Conservation (phyloP, 306 rosid genomes). For the Sechiopsis laciniata region DNA sequence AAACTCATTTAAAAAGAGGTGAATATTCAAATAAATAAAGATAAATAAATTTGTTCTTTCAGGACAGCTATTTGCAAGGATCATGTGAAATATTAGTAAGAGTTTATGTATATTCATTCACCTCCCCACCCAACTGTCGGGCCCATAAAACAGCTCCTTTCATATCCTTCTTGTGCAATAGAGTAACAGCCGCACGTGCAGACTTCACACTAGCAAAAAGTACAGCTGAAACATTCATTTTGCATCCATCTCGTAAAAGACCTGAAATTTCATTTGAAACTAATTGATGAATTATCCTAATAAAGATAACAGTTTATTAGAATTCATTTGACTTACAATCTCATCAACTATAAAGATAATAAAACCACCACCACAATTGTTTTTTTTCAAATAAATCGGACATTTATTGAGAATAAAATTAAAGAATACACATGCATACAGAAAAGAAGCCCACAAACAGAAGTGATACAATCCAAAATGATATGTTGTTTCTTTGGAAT, state of each 20-base stretch:
- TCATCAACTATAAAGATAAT: not conserved
- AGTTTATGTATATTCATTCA: conserved; percentile 29
- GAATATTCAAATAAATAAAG: not conserved
- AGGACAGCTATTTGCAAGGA: not conserved
- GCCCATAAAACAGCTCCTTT: conserved; percentile 80
- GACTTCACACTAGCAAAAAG: conserved; percentile 83
- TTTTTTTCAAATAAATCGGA: too few species aligned
- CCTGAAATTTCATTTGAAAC: conserved; percentile 40
- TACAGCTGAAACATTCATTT: conserved; percentile 75
- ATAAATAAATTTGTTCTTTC: not conserved
- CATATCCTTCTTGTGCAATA: conserved; percentile 59
- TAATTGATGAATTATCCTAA: conserved; percentile 14
- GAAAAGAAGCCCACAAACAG: not conserved
- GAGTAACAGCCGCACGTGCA: conserved; percentile 74
- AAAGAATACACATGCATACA: too few species aligned
- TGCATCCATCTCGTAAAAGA: conserved; percentile 86
- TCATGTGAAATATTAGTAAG: not conserved
- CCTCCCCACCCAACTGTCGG: conserved; percentile 97
- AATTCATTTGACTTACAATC: not conserved
- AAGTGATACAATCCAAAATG: too few species aligned
- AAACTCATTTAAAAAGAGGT: not conserved
- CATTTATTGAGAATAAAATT: too few species aligned
- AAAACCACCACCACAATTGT: not conserved
- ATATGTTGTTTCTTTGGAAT: too few species aligned
- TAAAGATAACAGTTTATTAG: not conserved